These are phyloP conservation scores for Cynanchum wilfordii DNA, from an alignment of 257 asterid genomes.

Conservation along the genomic window DNA sequence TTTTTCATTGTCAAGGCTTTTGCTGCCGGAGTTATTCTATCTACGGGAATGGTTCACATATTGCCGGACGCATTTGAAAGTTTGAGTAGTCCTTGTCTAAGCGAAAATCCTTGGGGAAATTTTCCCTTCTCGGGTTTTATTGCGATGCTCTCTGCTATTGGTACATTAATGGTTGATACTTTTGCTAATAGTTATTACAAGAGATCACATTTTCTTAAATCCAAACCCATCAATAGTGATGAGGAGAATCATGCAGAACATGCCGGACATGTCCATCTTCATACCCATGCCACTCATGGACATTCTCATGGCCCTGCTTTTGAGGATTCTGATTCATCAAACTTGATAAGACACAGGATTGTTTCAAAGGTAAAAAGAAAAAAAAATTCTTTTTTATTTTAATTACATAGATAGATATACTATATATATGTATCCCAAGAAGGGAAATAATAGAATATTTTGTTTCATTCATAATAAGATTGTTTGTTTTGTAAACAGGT, in stretches of 20 bases:
- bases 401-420: too few relatives aligned
- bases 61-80: conserved; percentile 10
- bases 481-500: conserved; percentile 10
- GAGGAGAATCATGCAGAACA: conserved; percentile 12
- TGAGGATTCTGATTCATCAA: neutral
- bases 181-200: neutral
- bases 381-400: too few relatives aligned
- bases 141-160: conserved; percentile 4
- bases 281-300: conserved; percentile 18
- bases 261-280: conserved; percentile 9
- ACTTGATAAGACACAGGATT: conserved; percentile 22
- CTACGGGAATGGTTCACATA: conserved; percentile 6
- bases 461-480: neutral
- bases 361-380: conserved; percentile 21
- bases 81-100: neutral
- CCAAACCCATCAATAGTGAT: neutral
- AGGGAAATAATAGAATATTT: too few relatives aligned
- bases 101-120: conserved; percentile 1
- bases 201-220: neutral
- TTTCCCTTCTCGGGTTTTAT: conserved; percentile 2
- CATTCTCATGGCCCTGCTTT: conserved; percentile 25
- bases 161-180: conserved; percentile 6
- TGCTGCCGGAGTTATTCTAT: conserved; percentile 1
- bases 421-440: too few relatives aligned
- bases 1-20: neutral